Evolutionary conservation across 2,329 filamentous ascomycete species (phyloP).

Genomic region (Talaromyces pinophilus): DNA sequence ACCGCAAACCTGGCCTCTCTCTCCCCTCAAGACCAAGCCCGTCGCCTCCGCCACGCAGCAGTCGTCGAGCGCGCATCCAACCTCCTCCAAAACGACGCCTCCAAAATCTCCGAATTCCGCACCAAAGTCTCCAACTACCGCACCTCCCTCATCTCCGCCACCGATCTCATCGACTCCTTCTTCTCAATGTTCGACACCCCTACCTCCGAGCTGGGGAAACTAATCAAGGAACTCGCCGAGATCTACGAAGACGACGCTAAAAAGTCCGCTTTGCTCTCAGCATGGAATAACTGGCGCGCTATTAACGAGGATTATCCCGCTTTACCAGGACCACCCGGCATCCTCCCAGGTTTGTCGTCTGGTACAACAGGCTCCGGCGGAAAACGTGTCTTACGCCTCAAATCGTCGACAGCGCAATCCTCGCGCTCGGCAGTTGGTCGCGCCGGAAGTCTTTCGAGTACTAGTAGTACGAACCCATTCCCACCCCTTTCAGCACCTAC

Average conservation of each 20-base stretch:
- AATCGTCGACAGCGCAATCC: constrained; percentile 69
- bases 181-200: constrained; percentile 84
- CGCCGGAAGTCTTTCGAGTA: constrained; percentile 53
- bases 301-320: constrained; percentile 96
- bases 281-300: constrained; percentile 93
- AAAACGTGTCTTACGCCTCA: constrained; percentile 63
- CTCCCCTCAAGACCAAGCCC: constrained; percentile 77
- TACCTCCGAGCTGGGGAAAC: constrained; percentile 77
- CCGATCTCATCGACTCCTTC: constrained; percentile 80
- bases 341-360: constrained; percentile 57
- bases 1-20: constrained; percentile 44
- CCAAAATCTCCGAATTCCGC: constrained; percentile 77
- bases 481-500: constrained; percentile 44
- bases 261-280: constrained; percentile 70
- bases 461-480: constrained; percentile 47
- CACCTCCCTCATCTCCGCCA: constrained; percentile 66
- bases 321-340: constrained; percentile 72
- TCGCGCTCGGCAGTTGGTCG: constrained; percentile 63
- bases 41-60: constrained; percentile 74
- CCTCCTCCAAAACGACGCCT: constrained; percentile 73
- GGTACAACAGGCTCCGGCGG: constrained; percentile 62
- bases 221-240: constrained; percentile 88
- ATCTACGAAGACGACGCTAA: constrained; percentile 84
- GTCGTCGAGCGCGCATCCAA: constrained; percentile 83
- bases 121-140: constrained; percentile 76